Percentiles rank a stretch among this genome's conserved stretches.
phyloP scores from a whole-genome alignment of 805 yeast species.

The Maudiozyma turicensis region DNA sequence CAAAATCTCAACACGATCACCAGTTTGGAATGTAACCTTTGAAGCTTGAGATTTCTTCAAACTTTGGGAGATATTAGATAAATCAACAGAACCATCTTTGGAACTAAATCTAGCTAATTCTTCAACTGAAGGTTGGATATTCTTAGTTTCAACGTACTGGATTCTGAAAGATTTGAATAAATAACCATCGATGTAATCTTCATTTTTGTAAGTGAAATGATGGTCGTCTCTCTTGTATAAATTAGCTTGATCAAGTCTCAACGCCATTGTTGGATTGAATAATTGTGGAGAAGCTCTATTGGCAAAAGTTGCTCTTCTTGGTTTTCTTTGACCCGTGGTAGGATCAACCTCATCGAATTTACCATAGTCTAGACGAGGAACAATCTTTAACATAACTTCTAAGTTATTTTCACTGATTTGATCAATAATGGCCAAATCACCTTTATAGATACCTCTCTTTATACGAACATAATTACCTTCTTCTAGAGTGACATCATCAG shows the following conservation, averaged over 20 bases:
- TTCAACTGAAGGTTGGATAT: conserved; percentile 77
- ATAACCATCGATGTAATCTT: conserved; percentile 85
- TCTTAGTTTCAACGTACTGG: conserved; percentile 68
- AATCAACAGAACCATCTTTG: conserved; percentile 79
- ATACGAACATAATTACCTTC: conserved; percentile 92
- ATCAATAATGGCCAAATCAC: conserved; percentile 88
- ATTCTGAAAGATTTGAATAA: conserved; percentile 78
- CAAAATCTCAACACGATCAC: conserved; percentile 85
- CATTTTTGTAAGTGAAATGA: conserved; percentile 68
- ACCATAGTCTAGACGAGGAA: conserved; percentile 91
- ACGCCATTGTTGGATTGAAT: conserved; percentile 83
- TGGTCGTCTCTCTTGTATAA: conserved; percentile 57
- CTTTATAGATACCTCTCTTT: conserved; percentile 83
- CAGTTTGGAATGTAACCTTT: conserved; percentile 68
- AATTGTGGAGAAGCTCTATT: conserved; percentile 77
- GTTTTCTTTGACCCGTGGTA: conserved; percentile 38
- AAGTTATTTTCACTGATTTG: conserved; percentile 89
- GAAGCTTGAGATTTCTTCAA: conserved; percentile 54
- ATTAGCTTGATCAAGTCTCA: conserved; percentile 67
- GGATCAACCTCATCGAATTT: conserved; percentile 49
- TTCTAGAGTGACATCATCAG: conserved; percentile 75
- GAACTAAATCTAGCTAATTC: conserved; percentile 78
- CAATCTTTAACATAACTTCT: conserved; percentile 86
- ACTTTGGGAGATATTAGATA: conserved; percentile 79
- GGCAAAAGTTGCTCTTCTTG: conserved; percentile 45